These are phyloP conservation scores for Diaporthe vexans DNA, from an alignment of 2,329 filamentous ascomycete genomes.

Conservation along the genomic window DNA sequence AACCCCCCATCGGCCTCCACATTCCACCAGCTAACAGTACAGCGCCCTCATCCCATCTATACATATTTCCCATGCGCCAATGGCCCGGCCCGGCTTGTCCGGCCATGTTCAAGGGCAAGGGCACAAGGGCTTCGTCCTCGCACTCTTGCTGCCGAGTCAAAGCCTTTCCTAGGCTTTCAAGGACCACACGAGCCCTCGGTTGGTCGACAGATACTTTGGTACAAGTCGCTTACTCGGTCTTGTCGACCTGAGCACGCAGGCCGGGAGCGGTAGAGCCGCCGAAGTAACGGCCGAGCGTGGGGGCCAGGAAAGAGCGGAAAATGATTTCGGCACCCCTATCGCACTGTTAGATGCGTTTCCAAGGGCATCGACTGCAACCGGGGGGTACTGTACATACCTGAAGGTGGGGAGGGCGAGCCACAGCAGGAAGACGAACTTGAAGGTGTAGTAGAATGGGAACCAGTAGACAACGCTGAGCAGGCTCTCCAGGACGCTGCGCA, in stretches of 20 bases:
- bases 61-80: slow-evolving; percentile 9
- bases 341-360: neutral
- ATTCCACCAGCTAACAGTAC: slow-evolving; percentile 9
- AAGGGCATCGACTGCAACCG: neutral
- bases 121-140: slow-evolving; percentile 28
- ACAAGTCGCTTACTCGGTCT: slow-evolving; percentile 70
- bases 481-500: slow-evolving; percentile 79
- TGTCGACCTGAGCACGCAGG: slow-evolving; percentile 89
- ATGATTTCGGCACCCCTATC: slow-evolving; percentile 91
- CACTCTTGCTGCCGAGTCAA: neutral
- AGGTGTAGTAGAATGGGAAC: slow-evolving; percentile 99
- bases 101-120: slow-evolving; percentile 45
- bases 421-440: slow-evolving; percentile 98
- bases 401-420: slow-evolving; percentile 98
- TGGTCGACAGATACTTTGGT: slow-evolving; percentile 4
- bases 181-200: slow-evolving; percentile 43
- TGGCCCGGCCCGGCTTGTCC: slow-evolving; percentile 39
- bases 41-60: slow-evolving; percentile 18
- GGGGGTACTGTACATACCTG: slow-evolving; percentile 72
- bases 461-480: slow-evolving; percentile 89
- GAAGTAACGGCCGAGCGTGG: slow-evolving; percentile 95
- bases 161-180: slow-evolving; percentile 6
- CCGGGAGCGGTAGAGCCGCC: slow-evolving; percentile 83
- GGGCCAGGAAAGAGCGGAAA: slow-evolving; percentile 96
- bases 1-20: neutral